phyloP scores from a whole-genome alignment of 805 yeast genomes.

The Alloascoidea hylecoeti region DNA sequence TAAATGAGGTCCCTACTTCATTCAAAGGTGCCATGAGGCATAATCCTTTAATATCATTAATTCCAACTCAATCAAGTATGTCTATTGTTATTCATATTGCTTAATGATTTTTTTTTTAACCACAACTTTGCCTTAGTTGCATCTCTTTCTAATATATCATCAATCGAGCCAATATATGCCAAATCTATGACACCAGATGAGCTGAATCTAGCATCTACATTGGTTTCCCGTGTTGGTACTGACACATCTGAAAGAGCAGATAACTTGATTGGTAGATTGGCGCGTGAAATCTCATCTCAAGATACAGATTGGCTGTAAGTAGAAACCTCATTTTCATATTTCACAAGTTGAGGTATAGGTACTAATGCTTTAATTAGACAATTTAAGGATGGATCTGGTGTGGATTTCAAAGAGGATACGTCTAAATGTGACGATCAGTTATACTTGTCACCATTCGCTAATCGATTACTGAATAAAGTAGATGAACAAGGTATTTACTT shows the following conservation, averaged over 20 bases:
- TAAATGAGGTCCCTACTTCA: neutral
- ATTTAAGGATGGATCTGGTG: neutral
- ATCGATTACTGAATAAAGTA: too few species aligned
- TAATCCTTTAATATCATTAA: conserved; percentile 2
- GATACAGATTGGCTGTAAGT: conserved; percentile 1
- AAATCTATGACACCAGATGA: neutral
- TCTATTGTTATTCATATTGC: conserved; percentile 1
- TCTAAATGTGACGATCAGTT: too few species aligned
- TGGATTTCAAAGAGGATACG: neutral
- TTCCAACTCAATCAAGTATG: neutral
- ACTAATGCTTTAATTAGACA: neutral
- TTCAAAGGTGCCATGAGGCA: conserved; percentile 1
- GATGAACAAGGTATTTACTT: too few species aligned
- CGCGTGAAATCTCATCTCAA: neutral
- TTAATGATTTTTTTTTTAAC: neutral
- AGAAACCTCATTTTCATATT: neutral
- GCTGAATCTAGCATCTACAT: neutral
- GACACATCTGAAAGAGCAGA: neutral
- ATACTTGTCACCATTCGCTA: too few species aligned
- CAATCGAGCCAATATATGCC: neutral
- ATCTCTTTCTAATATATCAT: neutral
- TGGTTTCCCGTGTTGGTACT: neutral
- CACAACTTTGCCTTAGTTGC: neutral
- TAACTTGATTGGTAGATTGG: neutral
- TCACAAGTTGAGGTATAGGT: too few species aligned